These are phyloP conservation scores for Pseudozyma sp. DNA, from an alignment of 1,284 basidiomycete genomes.

Conservation along the genomic window DNA sequence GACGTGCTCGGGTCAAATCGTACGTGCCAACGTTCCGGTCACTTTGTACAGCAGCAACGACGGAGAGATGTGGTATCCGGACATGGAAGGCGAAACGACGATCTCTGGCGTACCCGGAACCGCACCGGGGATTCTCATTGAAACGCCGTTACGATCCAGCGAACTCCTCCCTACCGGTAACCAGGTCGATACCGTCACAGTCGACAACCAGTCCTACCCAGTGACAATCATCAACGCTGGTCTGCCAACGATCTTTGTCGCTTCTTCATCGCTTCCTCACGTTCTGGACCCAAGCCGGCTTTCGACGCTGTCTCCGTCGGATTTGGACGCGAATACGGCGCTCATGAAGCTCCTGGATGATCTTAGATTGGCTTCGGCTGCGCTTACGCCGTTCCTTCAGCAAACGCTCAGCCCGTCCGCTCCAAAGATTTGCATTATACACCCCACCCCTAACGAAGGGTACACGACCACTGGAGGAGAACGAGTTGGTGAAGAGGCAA, in stretches of 20 bases:
- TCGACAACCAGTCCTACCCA: slow-evolving; percentile 19
- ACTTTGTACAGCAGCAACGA: not conserved
- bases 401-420: slow-evolving; percentile 51
- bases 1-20: slow-evolving; percentile 54
- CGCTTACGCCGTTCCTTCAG: slow-evolving; percentile 31
- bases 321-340: slow-evolving; percentile 48
- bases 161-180: slow-evolving; percentile 53
- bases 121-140: slow-evolving; percentile 56
- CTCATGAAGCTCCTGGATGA: slow-evolving; percentile 52
- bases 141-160: slow-evolving; percentile 49
- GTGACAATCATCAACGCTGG: slow-evolving; percentile 63
- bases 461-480: slow-evolving; percentile 57
- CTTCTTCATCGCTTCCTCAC: slow-evolving; percentile 32
- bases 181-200: slow-evolving; percentile 34
- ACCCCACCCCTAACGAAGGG: slow-evolving; percentile 24
- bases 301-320: slow-evolving; percentile 15
- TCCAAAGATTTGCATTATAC: slow-evolving; percentile 67
- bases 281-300: slow-evolving; percentile 27
- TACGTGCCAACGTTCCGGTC: slow-evolving; percentile 56
- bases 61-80: slow-evolving; percentile 32
- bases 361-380: slow-evolving; percentile 45
- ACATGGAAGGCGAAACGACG: slow-evolving; percentile 36
- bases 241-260: slow-evolving; percentile 62
- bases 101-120: slow-evolving; percentile 67
- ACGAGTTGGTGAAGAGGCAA: slow-evolving; percentile 18